Conservation (phyloP, 129 eudicot species). For the Dittrichia graveolens region DNA sequence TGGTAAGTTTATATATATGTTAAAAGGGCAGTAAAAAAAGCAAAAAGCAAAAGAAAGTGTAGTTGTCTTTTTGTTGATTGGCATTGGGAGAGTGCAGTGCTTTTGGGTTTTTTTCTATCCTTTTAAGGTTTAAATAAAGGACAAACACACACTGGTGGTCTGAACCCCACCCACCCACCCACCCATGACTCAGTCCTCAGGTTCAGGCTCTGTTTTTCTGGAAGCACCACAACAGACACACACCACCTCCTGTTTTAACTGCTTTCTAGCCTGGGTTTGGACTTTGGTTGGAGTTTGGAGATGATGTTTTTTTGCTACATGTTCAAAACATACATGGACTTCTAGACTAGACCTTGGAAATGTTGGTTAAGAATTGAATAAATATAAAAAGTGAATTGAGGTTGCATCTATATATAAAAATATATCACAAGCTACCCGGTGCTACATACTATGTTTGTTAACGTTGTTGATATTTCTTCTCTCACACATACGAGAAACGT, state of each 20-base stretch:
- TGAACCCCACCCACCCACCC: constrained; percentile 35
- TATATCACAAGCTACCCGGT: too few relatives aligned
- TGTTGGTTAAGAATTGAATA: too few relatives aligned
- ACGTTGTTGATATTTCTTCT: too few relatives aligned
- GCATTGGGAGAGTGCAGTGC: constrained; percentile 16
- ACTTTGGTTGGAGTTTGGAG: background rate
- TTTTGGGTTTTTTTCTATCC: constrained; percentile 24
- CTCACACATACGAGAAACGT: too few relatives aligned
- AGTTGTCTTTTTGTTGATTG: constrained; percentile 36
- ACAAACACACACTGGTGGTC: constrained; percentile 26
- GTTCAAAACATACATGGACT: background rate
- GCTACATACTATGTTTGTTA: too few relatives aligned
- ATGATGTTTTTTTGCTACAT: background rate
- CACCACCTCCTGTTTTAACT: constrained; percentile 6
- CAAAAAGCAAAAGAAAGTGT: constrained; percentile 28
- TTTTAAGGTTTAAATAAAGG: constrained; percentile 23
- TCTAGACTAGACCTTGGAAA: too few relatives aligned
- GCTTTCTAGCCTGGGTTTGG: constrained; percentile 28
- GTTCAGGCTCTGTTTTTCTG: constrained; percentile 25
- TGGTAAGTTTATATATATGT: background rate
- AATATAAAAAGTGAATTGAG: too few relatives aligned
- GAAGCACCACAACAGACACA: constrained; percentile 23
- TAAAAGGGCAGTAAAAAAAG: constrained; percentile 29
- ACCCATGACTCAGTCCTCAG: constrained; percentile 26
- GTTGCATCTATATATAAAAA: too few relatives aligned